Evolutionary conservation across 768 basidiomycete species (phyloP).

Genomic region (Phylloporus sp.): DNA sequence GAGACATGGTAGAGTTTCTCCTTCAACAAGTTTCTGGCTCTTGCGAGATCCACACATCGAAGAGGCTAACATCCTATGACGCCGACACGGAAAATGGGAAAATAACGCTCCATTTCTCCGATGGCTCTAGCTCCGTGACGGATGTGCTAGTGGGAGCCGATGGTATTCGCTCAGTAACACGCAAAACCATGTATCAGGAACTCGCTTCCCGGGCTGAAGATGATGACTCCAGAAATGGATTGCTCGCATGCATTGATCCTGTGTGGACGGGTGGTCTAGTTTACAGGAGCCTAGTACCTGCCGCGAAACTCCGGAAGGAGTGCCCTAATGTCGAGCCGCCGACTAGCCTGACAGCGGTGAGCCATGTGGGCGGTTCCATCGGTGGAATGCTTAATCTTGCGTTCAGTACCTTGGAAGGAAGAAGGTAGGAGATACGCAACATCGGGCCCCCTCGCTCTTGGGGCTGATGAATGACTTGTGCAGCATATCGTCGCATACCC

Average conservation of each 20-base stretch:
- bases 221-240: conserved; percentile 1
- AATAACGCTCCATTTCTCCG: conserved; percentile 33
- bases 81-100: conserved; percentile 15
- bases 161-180: conserved; percentile 37
- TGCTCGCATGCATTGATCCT: conserved; percentile 28
- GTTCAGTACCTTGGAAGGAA: conserved; percentile 24
- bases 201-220: conserved; percentile 8
- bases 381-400: not conserved
- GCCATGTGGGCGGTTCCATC: not conserved
- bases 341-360: conserved; percentile 23
- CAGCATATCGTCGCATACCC: conserved; percentile 41
- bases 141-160: conserved; percentile 43
- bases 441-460: not conserved
- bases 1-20: conserved; percentile 33
- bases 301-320: conserved; percentile 26
- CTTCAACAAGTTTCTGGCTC: conserved; percentile 24
- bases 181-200: conserved; percentile 23
- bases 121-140: conserved; percentile 33
- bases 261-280: conserved; percentile 36
- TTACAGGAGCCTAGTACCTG: conserved; percentile 36
- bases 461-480: not conserved
- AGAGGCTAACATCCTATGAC: conserved; percentile 32
- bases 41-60: conserved; percentile 32
- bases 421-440: conserved; percentile 2
- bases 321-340: conserved; percentile 27